Evolutionary conservation across 2,329 filamentous ascomycete species (phyloP).

Genomic region (Fusarium circinatum): DNA sequence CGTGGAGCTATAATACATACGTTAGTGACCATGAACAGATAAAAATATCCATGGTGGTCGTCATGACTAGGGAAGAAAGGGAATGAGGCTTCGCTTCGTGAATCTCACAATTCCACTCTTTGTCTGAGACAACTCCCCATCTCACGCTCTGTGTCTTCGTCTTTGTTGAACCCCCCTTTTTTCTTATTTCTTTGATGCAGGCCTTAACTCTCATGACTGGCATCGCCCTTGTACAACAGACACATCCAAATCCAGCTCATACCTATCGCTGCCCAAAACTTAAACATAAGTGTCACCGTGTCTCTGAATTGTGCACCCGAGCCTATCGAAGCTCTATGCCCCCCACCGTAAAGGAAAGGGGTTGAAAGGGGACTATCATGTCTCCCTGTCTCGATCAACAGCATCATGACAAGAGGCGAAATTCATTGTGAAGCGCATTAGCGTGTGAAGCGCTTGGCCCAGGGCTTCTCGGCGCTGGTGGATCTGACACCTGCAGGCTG

Average conservation of each 20-base stretch:
- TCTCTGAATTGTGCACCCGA: constrained; percentile 11
- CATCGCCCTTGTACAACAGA: constrained; percentile 30
- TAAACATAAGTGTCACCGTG: constrained; percentile 9
- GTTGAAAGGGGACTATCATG: constrained; percentile 16
- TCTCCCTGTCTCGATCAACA: constrained; percentile 8
- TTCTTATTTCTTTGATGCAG: constrained; percentile 4
- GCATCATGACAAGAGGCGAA: constrained; percentile 28
- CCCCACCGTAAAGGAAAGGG: constrained; percentile 18
- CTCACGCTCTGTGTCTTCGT: constrained; percentile 11
- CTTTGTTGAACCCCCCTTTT: constrained; percentile 12
- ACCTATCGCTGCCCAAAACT: constrained; percentile 33
- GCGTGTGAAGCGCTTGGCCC: constrained; percentile 23
- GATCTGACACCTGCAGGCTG: constrained; percentile 40
- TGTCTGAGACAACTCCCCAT: constrained; percentile 18
- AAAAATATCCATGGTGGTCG: constrained; percentile 19
- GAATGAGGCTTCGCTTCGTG: constrained; percentile 24
- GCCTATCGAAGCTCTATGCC: constrained; percentile 21
- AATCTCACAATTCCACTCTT: constrained; percentile 29
- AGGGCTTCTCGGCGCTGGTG: constrained; percentile 27
- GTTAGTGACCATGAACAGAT: constrained; percentile 3
- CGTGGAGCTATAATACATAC: constrained; percentile 5
- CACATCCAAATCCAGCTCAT: constrained; percentile 13
- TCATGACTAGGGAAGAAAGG: constrained; percentile 3
- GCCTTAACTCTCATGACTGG: constrained; percentile 28
- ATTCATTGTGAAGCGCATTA: constrained; percentile 27